Conservation (phyloP, 176 grass and related monocot genomes). For the Oryza glumipatula region DNA sequence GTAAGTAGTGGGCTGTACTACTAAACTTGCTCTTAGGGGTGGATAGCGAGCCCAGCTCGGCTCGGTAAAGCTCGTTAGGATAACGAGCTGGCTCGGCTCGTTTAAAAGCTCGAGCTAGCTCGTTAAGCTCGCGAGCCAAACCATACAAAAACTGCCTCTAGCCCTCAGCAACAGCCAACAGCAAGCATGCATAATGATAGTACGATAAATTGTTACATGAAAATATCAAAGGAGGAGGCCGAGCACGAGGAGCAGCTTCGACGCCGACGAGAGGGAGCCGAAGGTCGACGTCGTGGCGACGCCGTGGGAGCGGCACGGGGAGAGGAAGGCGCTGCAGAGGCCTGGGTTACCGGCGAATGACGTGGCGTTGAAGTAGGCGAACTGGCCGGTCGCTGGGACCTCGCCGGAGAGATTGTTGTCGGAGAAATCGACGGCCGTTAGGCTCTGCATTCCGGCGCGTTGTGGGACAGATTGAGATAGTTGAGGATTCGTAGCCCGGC, state of each 20-base stretch:
- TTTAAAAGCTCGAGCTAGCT: too few species aligned
- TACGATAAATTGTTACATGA: too few species aligned
- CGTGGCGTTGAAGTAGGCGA: conserved; percentile 85
- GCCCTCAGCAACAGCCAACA: too few species aligned
- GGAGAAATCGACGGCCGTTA: conserved; percentile 88
- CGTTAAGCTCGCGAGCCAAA: too few species aligned
- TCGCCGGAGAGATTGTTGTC: conserved; percentile 79
- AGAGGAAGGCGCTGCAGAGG: conserved; percentile 68
- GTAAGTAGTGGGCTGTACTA: too few species aligned
- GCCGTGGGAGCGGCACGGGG: conserved; percentile 48
- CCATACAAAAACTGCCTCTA: too few species aligned
- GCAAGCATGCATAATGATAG: too few species aligned
- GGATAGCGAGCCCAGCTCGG: too few species aligned
- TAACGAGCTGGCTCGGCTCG: too few species aligned
- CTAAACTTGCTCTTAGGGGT: too few species aligned
- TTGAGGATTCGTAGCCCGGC: conserved; percentile 69
- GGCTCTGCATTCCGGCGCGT: conserved; percentile 84
- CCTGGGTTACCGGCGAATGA: conserved; percentile 75
- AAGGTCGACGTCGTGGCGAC: conserved; percentile 42
- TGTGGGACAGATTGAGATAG: conserved; percentile 85
- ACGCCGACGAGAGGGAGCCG: conserved; percentile 48
- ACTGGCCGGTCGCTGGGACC: conserved; percentile 71
- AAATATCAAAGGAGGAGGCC: conserved; percentile 44
- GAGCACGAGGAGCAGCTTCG: conserved; percentile 79
- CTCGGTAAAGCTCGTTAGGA: too few species aligned